phyloP scores from a whole-genome alignment of 1,284 basidiomycete genomes.

The Laetiporus sulphureus region DNA sequence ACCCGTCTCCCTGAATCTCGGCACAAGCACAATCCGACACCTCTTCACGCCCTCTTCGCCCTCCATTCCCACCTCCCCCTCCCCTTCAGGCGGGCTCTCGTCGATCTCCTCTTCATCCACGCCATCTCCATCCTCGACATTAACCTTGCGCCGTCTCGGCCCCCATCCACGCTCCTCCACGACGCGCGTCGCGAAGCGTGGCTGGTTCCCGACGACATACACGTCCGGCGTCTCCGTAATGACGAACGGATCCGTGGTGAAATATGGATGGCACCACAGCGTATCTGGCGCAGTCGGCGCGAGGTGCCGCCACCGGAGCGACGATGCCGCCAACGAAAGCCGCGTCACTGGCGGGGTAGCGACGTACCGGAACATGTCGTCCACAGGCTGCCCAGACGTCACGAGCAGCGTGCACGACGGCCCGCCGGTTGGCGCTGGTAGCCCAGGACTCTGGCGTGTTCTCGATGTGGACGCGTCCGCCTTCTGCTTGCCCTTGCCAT shows the following conservation, averaged over 20 bases:
- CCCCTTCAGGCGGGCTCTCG: slow-evolving; percentile 20
- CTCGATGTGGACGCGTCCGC: slow-evolving; percentile 14
- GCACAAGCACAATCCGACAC: slow-evolving; percentile 80
- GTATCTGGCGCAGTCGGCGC: slow-evolving; percentile 99
- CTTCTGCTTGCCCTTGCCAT: slow-evolving; percentile 11
- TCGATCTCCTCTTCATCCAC: too few relatives aligned
- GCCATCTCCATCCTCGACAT: slow-evolving; percentile 27
- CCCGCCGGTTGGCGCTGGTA: too few relatives aligned
- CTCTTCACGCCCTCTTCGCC: slow-evolving; percentile 30
- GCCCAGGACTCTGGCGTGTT: slow-evolving; percentile 12
- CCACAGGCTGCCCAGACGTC: slow-evolving; percentile 87
- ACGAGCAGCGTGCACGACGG: slow-evolving; percentile 58
- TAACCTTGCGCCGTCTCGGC: slow-evolving; percentile 24
- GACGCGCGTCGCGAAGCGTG: slow-evolving; percentile 70
- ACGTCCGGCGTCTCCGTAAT: slow-evolving; percentile 81
- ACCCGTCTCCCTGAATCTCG: slow-evolving; percentile 68
- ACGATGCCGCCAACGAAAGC: slow-evolving; percentile 70
- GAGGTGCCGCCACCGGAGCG: slow-evolving; percentile 90
- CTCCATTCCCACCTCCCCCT: slow-evolving; percentile 23
- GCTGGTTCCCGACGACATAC: slow-evolving; percentile 92
- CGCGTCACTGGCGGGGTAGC: slow-evolving; percentile 59
- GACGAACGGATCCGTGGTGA: slow-evolving; percentile 86
- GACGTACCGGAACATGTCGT: slow-evolving; percentile 95
- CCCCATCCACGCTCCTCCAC: slow-evolving; percentile 35
- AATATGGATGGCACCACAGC: slow-evolving; percentile 96